These are phyloP conservation scores for Oryza longistaminata DNA, from an alignment of 176 grass and related monocot genomes.

Conservation along the genomic window DNA sequence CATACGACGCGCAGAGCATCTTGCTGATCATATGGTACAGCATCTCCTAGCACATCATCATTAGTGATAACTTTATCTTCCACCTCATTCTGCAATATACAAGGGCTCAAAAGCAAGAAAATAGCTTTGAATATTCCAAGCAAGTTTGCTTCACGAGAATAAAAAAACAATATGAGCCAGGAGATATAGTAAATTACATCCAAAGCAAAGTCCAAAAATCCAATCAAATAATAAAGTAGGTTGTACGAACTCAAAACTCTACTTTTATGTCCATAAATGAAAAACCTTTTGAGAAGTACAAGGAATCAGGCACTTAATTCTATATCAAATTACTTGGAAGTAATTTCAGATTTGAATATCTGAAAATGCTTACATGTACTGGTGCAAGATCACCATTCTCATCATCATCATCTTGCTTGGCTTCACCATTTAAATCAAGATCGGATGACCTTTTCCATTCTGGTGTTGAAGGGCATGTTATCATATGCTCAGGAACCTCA, in stretches of 20 bases:
- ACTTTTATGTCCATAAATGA: conserved; percentile 5
- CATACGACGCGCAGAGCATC: conserved; percentile 70
- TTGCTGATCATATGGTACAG: conserved; percentile 79
- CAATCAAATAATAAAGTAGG: conserved; percentile 6
- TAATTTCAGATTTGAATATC: not conserved
- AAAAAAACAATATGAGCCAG: not conserved
- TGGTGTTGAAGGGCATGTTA: conserved; percentile 81
- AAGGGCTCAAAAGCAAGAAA: conserved; percentile 23
- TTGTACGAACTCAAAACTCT: not conserved
- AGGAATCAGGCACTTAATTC: conserved; percentile 16
- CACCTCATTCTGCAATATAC: conserved; percentile 58
- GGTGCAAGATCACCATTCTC: conserved; percentile 56
- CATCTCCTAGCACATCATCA: conserved; percentile 87
- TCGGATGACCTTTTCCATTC: conserved; percentile 90
- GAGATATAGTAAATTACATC: conserved; percentile 8
- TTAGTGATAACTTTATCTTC: conserved; percentile 84
- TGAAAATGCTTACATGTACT: conserved; percentile 52
- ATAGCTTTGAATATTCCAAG: not conserved
- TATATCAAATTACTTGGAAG: conserved; percentile 21
- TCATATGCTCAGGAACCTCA: conserved; percentile 78
- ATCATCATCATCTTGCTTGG: conserved; percentile 84
- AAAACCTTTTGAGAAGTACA: not conserved
- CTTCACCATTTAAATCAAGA: conserved; percentile 98
- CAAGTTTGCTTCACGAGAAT: not conserved
- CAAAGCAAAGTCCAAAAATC: not conserved